A percentile compares a stretch with the other conserved stretches of the same genome.
Evolutionary conservation across 768 basidiomycete species (phyloP).

Genomic region (Mycena leptocephala): DNA sequence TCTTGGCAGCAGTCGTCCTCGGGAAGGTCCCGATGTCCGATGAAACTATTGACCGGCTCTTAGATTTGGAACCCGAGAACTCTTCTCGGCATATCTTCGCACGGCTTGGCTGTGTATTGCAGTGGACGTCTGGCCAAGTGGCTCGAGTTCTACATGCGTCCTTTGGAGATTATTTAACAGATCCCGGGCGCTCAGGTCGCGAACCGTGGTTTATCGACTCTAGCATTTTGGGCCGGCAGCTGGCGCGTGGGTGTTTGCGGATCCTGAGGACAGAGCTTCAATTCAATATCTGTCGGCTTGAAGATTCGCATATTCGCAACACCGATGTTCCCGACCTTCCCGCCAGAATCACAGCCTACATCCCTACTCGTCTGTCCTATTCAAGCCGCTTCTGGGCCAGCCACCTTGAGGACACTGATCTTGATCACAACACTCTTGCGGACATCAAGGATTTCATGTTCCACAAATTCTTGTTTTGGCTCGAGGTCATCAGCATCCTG

Average conservation of each 20-base stretch:
- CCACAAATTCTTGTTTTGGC: conserved; percentile 52
- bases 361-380: conserved; percentile 52
- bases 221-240: not conserved
- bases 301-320: conserved; percentile 52
- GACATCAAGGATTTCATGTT: conserved; percentile 40
- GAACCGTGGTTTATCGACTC: conserved; percentile 44
- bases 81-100: not conserved
- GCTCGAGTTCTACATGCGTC: conserved; percentile 9
- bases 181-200: conserved; percentile 41
- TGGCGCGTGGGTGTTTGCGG: conserved; percentile 46
- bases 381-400: conserved; percentile 55
- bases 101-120: not conserved
- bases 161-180: conserved; percentile 53
- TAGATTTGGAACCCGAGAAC: not conserved
- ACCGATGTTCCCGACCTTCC: conserved; percentile 39
- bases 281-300: conserved; percentile 58
- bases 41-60: not conserved
- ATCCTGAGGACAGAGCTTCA: conserved; percentile 50
- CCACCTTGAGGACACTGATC: conserved; percentile 40
- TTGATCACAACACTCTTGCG: conserved; percentile 19
- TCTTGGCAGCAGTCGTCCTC: not conserved
- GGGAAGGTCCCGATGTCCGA: not conserved
- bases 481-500: conserved; percentile 53
- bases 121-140: not conserved
- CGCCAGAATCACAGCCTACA: conserved; percentile 36